These are phyloP conservation scores for Stentor coeruleus DNA, from an alignment of 73 alveolate species.

Conservation along the genomic window DNA sequence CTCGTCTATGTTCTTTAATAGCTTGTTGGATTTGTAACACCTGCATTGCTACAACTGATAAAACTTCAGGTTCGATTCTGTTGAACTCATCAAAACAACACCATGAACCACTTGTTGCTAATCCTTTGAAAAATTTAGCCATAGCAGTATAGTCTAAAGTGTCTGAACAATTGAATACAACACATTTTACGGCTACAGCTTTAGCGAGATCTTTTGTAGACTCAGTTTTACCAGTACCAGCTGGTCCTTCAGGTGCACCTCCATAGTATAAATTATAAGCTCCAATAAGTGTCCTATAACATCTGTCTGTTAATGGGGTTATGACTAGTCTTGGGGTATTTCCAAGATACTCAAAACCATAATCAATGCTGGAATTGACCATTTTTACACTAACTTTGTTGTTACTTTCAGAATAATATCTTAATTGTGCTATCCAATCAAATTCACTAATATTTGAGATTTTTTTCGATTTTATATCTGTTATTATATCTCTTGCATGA, in stretches of 20 bases:
- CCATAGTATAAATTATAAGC: conserved; percentile 99
- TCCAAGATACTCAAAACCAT: conserved; percentile 94
- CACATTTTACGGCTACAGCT: conserved; percentile 99
- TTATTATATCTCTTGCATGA: conserved; percentile 98
- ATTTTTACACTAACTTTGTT: conserved; percentile 57
- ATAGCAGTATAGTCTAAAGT: conserved; percentile 84
- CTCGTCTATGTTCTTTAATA: conserved; percentile 61
- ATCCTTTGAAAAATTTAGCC: conserved; percentile 99
- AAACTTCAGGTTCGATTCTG: conserved; percentile 98
- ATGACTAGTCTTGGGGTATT: conserved; percentile 77
- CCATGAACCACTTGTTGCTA: conserved; percentile 99
- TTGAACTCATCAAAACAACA: conserved; percentile 99
- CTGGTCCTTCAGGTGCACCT: conserved; percentile 99
- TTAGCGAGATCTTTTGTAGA: conserved; percentile 98
- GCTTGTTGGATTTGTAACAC: conserved; percentile 88
- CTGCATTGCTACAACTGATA: conserved; percentile 98
- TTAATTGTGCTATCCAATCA: conserved; percentile 99
- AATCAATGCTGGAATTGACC: conserved; percentile 77
- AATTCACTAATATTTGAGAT: conserved; percentile 69
- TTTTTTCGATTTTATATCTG: conserved; percentile 28
- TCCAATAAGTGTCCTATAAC: conserved; percentile 98
- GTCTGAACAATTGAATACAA: conserved; percentile 99
- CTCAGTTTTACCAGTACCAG: conserved; percentile 84
- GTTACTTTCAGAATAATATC: conserved; percentile 91
- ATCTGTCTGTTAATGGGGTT: conserved; percentile 99